A percentile compares a stretch with the other conserved stretches of the same genome.
Evolutionary conservation across 352 stramenopile genomes (phyloP).

Genomic region (Phytopythium kandeliae): DNA sequence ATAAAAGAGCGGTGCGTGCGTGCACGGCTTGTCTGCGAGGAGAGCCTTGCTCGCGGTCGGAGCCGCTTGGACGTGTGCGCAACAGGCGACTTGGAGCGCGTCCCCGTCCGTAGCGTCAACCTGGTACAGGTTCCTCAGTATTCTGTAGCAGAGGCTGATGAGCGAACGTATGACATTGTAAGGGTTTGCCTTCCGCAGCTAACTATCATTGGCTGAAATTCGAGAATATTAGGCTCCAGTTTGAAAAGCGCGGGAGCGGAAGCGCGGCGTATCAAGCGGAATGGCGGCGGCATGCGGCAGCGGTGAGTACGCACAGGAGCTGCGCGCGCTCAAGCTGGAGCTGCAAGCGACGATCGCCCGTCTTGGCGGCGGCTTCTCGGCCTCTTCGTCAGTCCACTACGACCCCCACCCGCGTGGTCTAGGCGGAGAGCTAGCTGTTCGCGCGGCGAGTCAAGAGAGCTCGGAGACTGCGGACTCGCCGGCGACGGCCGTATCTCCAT

Average conservation of each 20-base stretch:
- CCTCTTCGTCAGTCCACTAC: background rate
- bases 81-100: too few relatives aligned
- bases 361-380: slow-evolving; percentile 12
- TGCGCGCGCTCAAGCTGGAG: slow-evolving; percentile 57
- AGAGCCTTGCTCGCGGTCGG: too few relatives aligned
- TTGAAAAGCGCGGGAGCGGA: background rate
- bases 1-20: background rate
- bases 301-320: slow-evolving; percentile 31
- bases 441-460: background rate
- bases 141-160: too few relatives aligned
- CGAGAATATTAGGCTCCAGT: background rate
- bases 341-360: slow-evolving; percentile 42
- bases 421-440: background rate
- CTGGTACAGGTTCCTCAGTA: background rate
- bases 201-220: background rate
- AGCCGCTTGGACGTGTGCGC: too few relatives aligned
- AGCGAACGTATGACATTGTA: too few relatives aligned
- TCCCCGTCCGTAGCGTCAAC: too few relatives aligned
- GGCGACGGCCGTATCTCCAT: slow-evolving; percentile 1
- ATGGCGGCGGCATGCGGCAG: background rate
- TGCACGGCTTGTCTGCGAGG: background rate
- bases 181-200: too few relatives aligned
- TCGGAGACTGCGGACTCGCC: background rate
- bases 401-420: background rate
- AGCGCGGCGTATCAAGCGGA: background rate